Evolutionary conservation across 768 basidiomycete species (phyloP), one percentile per base, ranked within the genome.

Genomic region (Boletus vermiculosoides): DNA sequence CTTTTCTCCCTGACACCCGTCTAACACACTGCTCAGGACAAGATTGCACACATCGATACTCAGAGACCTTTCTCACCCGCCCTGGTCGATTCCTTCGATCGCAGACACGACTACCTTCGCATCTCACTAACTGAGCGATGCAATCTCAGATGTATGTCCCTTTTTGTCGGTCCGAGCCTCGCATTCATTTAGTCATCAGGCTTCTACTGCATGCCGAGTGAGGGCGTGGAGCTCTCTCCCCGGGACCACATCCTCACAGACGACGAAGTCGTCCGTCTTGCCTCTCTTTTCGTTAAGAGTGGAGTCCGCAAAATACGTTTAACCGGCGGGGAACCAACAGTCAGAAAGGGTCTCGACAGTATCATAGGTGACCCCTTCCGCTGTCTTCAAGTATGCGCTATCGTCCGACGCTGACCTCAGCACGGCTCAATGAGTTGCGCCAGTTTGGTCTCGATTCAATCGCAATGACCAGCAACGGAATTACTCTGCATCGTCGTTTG

Each of bases 181-280:
- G 45, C 20, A 44, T 45, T 58, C 48, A 42, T 37, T 11, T 31
- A 4, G 0, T 47, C 45, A 42, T 23, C 59, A 94, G 90, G 92
- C 63, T 92, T 92, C 64, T 95, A 95, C 68, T 94, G 92, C 66
- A 95, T 94, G 92, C 92, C 92, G 3, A 82, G 79, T 51, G 84
- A 88, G 66, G 91, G 92, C 33, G 75, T 94, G 5, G 81, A 87
- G 51, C 78, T 94, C 28, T 86, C 89, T 13, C 92, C 91, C 3
- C 74, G 76, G 34, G 76, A 77, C 11, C 79, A 88, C 56, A 79
- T 92, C 55, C 78, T 95, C 39, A 84, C 88, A 0, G 85, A 92
- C 59, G 80, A 85, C 50, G 92, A 95, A 68, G 73, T 94, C 30
- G 68, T 89, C 41, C 83, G 87, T 47, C 78, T 93, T 1, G 88